phyloP scores from a whole-genome alignment of 2,329 filamentous ascomycete species.

The Ceratocystis colombiana region DNA sequence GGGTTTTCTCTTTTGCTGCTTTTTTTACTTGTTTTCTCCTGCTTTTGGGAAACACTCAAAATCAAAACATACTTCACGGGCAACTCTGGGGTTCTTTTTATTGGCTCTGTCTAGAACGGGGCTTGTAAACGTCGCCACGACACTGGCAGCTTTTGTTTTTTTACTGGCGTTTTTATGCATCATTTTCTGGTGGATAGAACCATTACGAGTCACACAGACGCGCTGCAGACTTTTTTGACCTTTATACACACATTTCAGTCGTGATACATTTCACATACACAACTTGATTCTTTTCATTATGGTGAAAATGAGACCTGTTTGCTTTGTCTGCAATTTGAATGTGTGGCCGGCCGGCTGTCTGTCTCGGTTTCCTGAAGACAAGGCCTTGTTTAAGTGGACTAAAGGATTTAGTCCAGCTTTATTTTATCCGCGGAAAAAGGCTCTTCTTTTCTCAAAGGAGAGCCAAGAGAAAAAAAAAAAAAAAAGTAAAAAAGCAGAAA shows the following conservation, averaged over 20 bases:
- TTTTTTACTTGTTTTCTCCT: not conserved
- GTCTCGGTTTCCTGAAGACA: too few relatives aligned
- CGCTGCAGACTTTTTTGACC: not conserved
- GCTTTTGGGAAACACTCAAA: not conserved
- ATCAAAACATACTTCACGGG: not conserved
- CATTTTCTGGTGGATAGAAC: not conserved
- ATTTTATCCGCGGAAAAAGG: too few relatives aligned
- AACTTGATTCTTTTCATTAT: not conserved
- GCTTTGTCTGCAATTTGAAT: not conserved
- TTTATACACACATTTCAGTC: slow-evolving; percentile 1
- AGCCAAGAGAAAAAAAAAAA: too few relatives aligned
- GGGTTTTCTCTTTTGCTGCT: slow-evolving; percentile 2
- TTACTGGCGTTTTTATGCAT: not conserved
- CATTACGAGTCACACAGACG: not conserved
- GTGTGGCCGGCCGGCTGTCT: too few relatives aligned
- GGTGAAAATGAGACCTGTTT: not conserved
- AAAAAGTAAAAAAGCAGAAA: too few relatives aligned
- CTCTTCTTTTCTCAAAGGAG: too few relatives aligned
- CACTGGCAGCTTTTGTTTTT: not conserved
- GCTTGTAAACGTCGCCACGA: not conserved
- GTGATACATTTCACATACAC: not conserved
- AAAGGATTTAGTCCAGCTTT: too few relatives aligned
- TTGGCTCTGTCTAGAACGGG: not conserved
- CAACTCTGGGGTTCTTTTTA: not conserved
- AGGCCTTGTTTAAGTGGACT: too few relatives aligned